phyloP scores from a whole-genome alignment of 2,329 filamentous ascomycete species.

The Cordyceps pruinosa region DNA sequence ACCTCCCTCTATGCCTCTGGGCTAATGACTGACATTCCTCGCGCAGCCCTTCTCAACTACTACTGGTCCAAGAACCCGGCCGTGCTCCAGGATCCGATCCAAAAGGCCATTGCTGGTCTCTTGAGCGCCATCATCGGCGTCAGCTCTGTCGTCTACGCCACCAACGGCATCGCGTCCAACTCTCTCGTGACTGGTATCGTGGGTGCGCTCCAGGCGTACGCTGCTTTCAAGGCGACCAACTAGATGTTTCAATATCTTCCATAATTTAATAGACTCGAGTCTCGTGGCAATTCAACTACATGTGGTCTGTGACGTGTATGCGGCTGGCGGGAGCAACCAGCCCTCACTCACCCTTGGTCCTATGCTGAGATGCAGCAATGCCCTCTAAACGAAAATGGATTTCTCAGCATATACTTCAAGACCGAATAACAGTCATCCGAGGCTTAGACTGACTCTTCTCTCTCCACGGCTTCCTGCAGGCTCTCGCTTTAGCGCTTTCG shows the following conservation, averaged over 20 bases:
- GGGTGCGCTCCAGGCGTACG: slow-evolving; percentile 2
- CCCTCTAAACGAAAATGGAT: not conserved
- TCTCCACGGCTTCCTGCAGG: not conserved
- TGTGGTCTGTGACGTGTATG: slow-evolving; percentile 1
- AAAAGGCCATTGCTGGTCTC: slow-evolving; percentile 3
- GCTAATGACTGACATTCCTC: not conserved
- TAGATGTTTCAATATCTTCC: not conserved
- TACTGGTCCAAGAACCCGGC: slow-evolving; percentile 11
- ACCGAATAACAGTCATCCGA: not conserved
- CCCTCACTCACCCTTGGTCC: not conserved
- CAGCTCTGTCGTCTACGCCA: slow-evolving; percentile 1
- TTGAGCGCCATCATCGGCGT: not conserved
- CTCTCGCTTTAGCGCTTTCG: not conserved
- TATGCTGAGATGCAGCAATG: too few relatives aligned
- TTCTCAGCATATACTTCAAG: not conserved
- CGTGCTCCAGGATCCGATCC: slow-evolving; percentile 7
- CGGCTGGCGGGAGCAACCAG: not conserved
- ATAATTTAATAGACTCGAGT: not conserved
- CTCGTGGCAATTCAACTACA: not conserved
- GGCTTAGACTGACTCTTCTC: not conserved
- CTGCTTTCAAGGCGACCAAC: slow-evolving; percentile 7
- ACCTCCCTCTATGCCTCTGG: not conserved
- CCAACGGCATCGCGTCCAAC: slow-evolving; percentile 1
- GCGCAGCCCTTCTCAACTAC: slow-evolving; percentile 9
- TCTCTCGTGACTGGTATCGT: not conserved